phyloP scores from a whole-genome alignment of 2,329 filamentous ascomycete species.

The Chaetothyriales sp. region DNA sequence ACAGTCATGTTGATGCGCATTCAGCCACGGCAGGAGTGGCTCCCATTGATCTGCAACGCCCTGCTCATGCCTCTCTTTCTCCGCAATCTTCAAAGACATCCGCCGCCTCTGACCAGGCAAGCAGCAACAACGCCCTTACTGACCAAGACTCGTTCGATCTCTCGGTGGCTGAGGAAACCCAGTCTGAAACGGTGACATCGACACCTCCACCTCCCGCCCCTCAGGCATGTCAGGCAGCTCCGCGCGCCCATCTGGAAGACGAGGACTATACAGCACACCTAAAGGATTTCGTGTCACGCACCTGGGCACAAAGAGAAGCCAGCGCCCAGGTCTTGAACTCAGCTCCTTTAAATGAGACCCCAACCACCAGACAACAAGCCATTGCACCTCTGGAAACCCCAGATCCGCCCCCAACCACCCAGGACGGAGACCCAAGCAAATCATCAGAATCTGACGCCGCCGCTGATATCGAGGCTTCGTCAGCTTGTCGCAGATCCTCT shows the following conservation, averaged over 20 bases:
- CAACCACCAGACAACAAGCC: conserved; percentile 4
- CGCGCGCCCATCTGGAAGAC: conserved; percentile 1
- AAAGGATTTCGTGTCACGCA: conserved; percentile 13
- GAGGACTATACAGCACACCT: conserved; percentile 17
- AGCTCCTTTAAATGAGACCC: neutral
- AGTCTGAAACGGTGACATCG: neutral
- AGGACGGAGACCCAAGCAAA: neutral
- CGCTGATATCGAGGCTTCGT: conserved; percentile 3
- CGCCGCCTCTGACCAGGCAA: neutral
- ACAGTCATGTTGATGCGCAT: too few species aligned
- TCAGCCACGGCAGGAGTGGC: too few species aligned
- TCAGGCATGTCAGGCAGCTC: neutral
- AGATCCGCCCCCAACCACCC: neutral
- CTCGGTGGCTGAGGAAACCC: neutral
- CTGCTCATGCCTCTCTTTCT: too few species aligned
- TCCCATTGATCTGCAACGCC: too few species aligned
- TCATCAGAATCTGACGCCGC: neutral
- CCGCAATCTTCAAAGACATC: neutral
- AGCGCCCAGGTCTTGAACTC: neutral
- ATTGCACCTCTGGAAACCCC: neutral
- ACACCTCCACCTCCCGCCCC: neutral
- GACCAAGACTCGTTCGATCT: neutral
- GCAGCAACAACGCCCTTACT: neutral
- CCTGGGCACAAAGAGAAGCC: conserved; percentile 3
- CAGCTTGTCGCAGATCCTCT: conserved; percentile 23